Conservation (phyloP, 2,329 filamentous ascomycete species). For the Apiospora arundinis region DNA sequence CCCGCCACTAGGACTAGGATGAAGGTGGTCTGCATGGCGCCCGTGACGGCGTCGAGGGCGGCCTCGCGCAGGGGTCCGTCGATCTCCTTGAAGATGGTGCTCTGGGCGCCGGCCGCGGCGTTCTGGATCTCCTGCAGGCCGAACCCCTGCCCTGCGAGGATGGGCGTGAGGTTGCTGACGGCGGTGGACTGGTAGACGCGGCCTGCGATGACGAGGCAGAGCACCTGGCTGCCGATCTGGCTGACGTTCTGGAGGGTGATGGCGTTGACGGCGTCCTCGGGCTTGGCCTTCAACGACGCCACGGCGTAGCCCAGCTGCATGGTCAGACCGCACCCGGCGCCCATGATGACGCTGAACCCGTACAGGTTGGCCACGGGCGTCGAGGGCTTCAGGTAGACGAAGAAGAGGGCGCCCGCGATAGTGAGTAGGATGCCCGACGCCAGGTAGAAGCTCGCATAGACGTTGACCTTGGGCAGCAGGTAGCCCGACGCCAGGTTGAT, state of each 20-base stretch:
- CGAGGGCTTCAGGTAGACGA: not conserved
- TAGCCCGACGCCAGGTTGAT: conserved; percentile 26
- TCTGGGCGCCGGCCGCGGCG: not conserved
- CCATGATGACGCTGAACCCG: not conserved
- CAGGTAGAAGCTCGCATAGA: not conserved
- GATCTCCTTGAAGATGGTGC: too few relatives aligned
- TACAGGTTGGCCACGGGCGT: not conserved
- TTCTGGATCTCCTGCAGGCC: conserved; percentile 18
- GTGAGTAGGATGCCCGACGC: not conserved
- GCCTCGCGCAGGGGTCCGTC: too few relatives aligned
- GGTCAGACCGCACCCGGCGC: not conserved
- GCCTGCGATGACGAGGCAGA: conserved; percentile 31
- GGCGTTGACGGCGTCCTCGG: conserved; percentile 28
- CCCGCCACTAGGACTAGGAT: too few relatives aligned
- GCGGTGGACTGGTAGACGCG: conserved; percentile 35
- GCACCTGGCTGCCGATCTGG: conserved; percentile 34
- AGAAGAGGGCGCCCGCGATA: not conserved
- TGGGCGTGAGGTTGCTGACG: conserved; percentile 11
- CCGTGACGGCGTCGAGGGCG: too few relatives aligned
- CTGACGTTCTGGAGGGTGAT: conserved; percentile 38
- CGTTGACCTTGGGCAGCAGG: conserved; percentile 23
- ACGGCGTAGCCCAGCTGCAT: conserved; percentile 39
- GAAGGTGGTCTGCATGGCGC: too few relatives aligned
- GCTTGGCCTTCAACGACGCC: conserved; percentile 32
- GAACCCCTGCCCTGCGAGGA: conserved; percentile 14